Evolutionary conservation across 1,284 basidiomycete genomes (phyloP).

Genomic region (Calocybe gambosa): DNA sequence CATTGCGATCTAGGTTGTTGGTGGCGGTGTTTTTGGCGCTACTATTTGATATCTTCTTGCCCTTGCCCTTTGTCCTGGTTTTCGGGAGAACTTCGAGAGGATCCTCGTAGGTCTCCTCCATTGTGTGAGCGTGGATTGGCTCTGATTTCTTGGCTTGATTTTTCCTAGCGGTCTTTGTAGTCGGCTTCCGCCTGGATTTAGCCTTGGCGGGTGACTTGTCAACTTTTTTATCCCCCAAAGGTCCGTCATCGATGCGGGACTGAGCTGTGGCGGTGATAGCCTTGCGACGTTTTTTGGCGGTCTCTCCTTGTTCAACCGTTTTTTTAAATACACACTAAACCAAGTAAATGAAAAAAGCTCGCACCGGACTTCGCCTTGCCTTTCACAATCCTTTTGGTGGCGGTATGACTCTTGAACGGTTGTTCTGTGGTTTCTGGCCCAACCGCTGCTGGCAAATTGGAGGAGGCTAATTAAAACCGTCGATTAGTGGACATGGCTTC

Average conservation of each 20-base stretch:
- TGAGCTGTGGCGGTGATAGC: slow-evolving; percentile 9
- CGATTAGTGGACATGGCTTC: not conserved
- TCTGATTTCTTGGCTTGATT: not conserved
- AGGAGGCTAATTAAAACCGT: slow-evolving; percentile 4
- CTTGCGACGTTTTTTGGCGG: slow-evolving; percentile 6
- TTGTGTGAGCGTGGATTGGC: not conserved
- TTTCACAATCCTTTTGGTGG: slow-evolving; percentile 4
- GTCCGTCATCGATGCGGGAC: not conserved
- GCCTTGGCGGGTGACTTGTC: not conserved
- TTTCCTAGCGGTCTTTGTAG: not conserved
- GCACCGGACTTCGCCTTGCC: slow-evolving; percentile 8
- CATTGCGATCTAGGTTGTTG: too few species aligned
- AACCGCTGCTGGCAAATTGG: not conserved
- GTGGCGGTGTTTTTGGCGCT: not conserved
- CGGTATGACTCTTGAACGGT: not conserved
- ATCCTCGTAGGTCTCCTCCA: not conserved
- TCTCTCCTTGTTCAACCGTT: not conserved
- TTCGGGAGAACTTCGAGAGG: not conserved
- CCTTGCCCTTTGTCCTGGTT: not conserved
- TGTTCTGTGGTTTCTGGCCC: not conserved
- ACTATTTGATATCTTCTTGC: not conserved
- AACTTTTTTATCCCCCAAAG: not conserved
- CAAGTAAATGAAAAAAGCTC: not conserved
- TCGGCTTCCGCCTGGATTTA: slow-evolving; percentile 1
- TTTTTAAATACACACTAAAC: not conserved